Conservation (phyloP, 2,329 filamentous ascomycete genomes). For the Elsinoe batatas region DNA sequence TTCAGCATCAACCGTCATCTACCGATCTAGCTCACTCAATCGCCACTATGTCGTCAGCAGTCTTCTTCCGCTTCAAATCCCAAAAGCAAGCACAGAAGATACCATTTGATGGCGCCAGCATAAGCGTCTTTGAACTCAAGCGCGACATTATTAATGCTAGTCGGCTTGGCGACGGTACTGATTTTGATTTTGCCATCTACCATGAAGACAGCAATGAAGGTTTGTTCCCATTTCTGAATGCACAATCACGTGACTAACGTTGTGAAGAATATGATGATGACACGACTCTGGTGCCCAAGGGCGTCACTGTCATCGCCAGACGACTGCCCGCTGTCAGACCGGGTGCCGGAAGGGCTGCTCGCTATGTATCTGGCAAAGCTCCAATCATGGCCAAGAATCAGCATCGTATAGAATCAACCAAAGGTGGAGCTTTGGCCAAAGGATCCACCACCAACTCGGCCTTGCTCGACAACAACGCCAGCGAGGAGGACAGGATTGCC, state of each 20-base stretch:
- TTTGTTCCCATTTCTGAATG: slow-evolving; percentile 36
- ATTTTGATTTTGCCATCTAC: slow-evolving; percentile 93
- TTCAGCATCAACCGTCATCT: background rate
- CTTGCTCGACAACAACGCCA: slow-evolving; percentile 68
- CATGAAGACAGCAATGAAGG: slow-evolving; percentile 86
- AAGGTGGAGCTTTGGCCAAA: slow-evolving; percentile 35
- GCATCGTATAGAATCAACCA: slow-evolving; percentile 54
- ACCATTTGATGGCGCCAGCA: slow-evolving; percentile 93
- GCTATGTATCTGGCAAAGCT: slow-evolving; percentile 95
- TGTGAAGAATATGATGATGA: slow-evolving; percentile 86
- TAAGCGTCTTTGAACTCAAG: slow-evolving; percentile 97
- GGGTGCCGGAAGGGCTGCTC: slow-evolving; percentile 79
- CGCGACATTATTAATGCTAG: slow-evolving; percentile 95
- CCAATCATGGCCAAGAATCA: slow-evolving; percentile 77
- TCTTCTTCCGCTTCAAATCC: slow-evolving; percentile 99
- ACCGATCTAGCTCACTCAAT: background rate
- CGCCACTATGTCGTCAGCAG: slow-evolving; percentile 75
- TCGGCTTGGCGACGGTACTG: slow-evolving; percentile 85
- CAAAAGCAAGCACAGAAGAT: slow-evolving; percentile 91
- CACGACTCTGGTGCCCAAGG: slow-evolving; percentile 91
- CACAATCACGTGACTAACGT: slow-evolving; percentile 19
- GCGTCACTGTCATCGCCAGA: slow-evolving; percentile 83
- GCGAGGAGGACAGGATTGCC: slow-evolving; percentile 86
- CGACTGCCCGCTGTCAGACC: slow-evolving; percentile 74
- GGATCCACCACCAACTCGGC: slow-evolving; percentile 44